Percentiles rank a stretch among this genome's conserved stretches.
These are phyloP conservation scores for Aspergillus sp. DNA, from an alignment of 2,329 filamentous ascomycete genomes.

Conservation along the genomic window DNA sequence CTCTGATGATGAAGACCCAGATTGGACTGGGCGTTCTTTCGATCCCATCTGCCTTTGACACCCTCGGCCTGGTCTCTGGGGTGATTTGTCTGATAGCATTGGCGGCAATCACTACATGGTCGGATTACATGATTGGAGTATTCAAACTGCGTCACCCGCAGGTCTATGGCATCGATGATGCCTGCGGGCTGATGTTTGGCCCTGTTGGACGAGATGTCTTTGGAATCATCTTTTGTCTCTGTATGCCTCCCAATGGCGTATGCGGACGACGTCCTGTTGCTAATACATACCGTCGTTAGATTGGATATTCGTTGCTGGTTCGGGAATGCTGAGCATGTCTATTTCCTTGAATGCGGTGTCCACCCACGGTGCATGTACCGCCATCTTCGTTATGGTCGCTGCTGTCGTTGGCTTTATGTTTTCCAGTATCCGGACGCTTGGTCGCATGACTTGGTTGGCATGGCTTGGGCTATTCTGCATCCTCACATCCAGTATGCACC, in stretches of 20 bases:
- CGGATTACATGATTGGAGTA: constrained; percentile 42
- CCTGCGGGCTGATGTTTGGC: constrained; percentile 53
- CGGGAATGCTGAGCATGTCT: constrained; percentile 41
- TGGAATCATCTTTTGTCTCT: constrained; percentile 8
- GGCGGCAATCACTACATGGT: constrained; percentile 46
- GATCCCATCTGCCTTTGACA: constrained; percentile 45
- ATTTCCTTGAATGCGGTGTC: constrained; percentile 42
- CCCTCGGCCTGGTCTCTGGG: constrained; percentile 47
- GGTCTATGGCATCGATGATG: constrained; percentile 58
- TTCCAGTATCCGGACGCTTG: constrained; percentile 32
- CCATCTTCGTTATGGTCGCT: constrained; percentile 19
- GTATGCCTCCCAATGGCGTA: background rate
- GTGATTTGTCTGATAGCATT: constrained; percentile 42
- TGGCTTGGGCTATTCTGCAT: constrained; percentile 26
- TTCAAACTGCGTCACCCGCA: constrained; percentile 54
- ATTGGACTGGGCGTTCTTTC: constrained; percentile 47
- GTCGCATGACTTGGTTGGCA: constrained; percentile 31
- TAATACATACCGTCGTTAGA: constrained; percentile 2
- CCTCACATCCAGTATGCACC: constrained; percentile 26
- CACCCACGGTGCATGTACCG: constrained; percentile 29
- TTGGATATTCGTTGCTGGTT: constrained; percentile 39
- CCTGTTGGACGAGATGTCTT: constrained; percentile 51
- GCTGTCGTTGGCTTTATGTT: constrained; percentile 19
- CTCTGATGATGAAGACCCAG: constrained; percentile 46
- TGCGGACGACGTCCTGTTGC: background rate